phyloP scores from a whole-genome alignment of 148 eudicot species.

The Fagopyrum esculentum region DNA sequence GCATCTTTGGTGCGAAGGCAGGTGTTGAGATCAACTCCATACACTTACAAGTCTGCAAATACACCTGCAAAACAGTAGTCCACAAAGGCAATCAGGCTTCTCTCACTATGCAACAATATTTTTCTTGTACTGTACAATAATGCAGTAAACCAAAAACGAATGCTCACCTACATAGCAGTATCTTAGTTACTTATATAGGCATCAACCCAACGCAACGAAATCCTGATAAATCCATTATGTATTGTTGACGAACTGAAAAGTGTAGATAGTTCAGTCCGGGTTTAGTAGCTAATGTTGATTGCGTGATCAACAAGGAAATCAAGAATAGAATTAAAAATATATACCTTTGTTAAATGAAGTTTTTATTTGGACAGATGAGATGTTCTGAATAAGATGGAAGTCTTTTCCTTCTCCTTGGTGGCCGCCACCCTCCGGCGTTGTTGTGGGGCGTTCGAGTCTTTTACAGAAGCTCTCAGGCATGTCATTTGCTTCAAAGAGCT shows the following conservation, averaged over 20 bases:
- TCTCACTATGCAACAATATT: not conserved
- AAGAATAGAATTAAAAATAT: not conserved
- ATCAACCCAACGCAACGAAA: not conserved
- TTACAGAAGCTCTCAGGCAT: constrained; percentile 2
- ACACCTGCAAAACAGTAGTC: constrained; percentile 10
- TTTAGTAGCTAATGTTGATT: not conserved
- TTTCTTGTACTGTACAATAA: no score
- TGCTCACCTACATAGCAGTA: not conserved
- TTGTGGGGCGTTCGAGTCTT: not conserved
- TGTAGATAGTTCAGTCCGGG: not conserved
- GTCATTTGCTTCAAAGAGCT: not conserved
- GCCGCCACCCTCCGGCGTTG: not conserved
- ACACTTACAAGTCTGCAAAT: constrained; percentile 5
- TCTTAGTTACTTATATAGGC: not conserved
- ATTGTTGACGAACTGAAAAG: not conserved
- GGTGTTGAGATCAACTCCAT: constrained; percentile 11
- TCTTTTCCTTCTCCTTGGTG: not conserved
- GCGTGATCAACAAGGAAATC: not conserved
- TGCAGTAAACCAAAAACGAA: not conserved
- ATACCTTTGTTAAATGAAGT: not conserved
- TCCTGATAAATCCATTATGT: not conserved
- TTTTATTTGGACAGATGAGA: not conserved
- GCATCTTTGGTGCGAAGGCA: constrained; percentile 23
- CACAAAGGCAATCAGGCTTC: not conserved
- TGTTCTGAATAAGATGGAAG: constrained; percentile 7